Percentiles rank a stretch among this genome's conserved stretches.
phyloP scores from a whole-genome alignment of 805 yeast species.

The Ogataea saltuana region DNA sequence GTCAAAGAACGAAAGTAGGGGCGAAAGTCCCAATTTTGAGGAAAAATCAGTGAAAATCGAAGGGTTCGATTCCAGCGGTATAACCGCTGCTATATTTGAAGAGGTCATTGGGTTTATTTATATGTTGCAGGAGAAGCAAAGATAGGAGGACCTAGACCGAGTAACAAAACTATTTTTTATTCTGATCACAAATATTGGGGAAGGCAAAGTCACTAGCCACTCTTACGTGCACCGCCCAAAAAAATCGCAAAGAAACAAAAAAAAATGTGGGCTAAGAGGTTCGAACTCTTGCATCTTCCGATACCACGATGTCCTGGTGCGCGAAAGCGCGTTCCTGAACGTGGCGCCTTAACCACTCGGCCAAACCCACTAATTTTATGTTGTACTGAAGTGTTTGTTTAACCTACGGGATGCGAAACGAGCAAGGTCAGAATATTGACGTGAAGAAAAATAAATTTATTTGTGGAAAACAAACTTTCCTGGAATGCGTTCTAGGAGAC shows the following conservation, averaged over 20 bases:
- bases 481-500: background rate
- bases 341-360: slow-evolving; percentile 36
- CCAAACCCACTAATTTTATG: slow-evolving; percentile 27
- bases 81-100: slow-evolving; percentile 45
- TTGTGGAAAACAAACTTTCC: background rate
- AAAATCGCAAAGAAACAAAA: slow-evolving; percentile 6
- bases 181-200: too few species aligned
- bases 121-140: too few species aligned
- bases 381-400: background rate
- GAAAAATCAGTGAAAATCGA: slow-evolving; percentile 74
- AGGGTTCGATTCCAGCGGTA: slow-evolving; percentile 92
- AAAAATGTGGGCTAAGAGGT: slow-evolving; percentile 32
- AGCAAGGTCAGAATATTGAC: too few species aligned
- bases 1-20: slow-evolving; percentile 66
- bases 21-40: slow-evolving; percentile 63
- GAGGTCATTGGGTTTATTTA: too few species aligned
- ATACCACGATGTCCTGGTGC: slow-evolving; percentile 23
- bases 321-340: slow-evolving; percentile 22
- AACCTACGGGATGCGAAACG: too few species aligned
- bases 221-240: too few species aligned
- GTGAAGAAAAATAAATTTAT: background rate
- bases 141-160: too few species aligned
- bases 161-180: background rate
- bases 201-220: slow-evolving; percentile 3
- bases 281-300: slow-evolving; percentile 34